A percentile compares a stretch with the other conserved stretches of the same genome.
phyloP scores from a whole-genome alignment of 805 yeast species.

The Starmerella asiatica region DNA sequence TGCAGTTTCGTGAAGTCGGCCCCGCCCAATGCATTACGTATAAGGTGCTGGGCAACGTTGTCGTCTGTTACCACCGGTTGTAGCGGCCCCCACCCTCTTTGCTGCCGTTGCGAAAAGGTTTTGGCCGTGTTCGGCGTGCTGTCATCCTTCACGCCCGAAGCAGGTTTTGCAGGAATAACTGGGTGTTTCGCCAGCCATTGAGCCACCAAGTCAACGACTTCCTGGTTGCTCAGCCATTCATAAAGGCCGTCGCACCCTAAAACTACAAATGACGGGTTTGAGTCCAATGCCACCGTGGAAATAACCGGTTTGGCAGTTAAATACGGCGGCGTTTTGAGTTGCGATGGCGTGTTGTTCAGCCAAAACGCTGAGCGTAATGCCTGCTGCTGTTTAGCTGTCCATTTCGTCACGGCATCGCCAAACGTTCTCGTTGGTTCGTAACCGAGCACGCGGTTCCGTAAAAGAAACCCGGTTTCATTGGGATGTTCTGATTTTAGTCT shows the following conservation, averaged over 20 bases:
- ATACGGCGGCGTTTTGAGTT: conserved; percentile 81
- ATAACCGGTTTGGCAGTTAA: conserved; percentile 92
- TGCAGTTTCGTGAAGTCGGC: conserved; percentile 77
- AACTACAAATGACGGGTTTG: conserved; percentile 68
- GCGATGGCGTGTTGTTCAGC: conserved; percentile 51
- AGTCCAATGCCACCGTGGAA: conserved; percentile 58
- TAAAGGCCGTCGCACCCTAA: conserved; percentile 89
- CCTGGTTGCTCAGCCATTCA: conserved; percentile 85
- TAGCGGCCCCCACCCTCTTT: conserved; percentile 15
- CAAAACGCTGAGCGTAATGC: conserved; percentile 57
- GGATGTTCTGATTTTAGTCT: conserved; percentile 81
- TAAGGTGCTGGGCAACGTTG: conserved; percentile 81
- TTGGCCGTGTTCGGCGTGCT: conserved; percentile 31
- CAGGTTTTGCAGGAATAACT: conserved; percentile 22
- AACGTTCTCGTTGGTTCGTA: conserved; percentile 92
- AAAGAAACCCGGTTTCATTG: conserved; percentile 43
- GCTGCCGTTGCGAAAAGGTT: conserved; percentile 38
- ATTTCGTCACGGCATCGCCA: conserved; percentile 89
- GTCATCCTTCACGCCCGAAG: conserved; percentile 33
- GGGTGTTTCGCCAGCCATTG: conserved; percentile 77
- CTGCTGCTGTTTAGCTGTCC: conserved; percentile 60
- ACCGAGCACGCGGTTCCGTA: conserved; percentile 78
- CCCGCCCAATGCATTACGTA: conserved; percentile 82
- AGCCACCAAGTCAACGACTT: conserved; percentile 78
- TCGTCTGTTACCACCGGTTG: conserved; percentile 47